Base-by-base conservation (phyloP, 441 rosid species). In the Syzygium malaccense region DNA sequence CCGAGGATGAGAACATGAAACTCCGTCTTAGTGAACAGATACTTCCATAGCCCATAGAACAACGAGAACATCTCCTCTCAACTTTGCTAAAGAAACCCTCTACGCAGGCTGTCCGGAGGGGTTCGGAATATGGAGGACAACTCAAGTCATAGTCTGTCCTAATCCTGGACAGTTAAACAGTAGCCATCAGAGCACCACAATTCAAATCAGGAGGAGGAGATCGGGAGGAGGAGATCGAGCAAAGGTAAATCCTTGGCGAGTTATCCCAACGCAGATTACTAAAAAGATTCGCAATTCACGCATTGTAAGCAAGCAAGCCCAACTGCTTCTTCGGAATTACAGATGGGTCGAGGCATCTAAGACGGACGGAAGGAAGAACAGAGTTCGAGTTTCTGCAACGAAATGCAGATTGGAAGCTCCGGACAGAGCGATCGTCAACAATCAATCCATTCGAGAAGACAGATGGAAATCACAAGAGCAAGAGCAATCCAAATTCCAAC, bases 1-100 rank as follows among this genome's bases (percentile, higher is more conserved):
- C 99, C 99, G 89, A 98, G 99, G 92, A 98, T 96, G 92, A 98
- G 99, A 19, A 98, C 97, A 92, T 94, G 99, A 89, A 96, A 96
- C 92, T 97, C 99, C 25, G 97, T 94, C 93, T 96, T 96, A 88
- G 94, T 98, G 87, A 97, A 96, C 83, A 98, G 48, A 91, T 97
- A 93, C 92, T 93, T 94, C 97, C 96, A 98, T 41, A 98, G 92
- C 89, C 99, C 99, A 93, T 96, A 95, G 92, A 98, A 96, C 86
- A 98, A 93, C 32, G 99, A 98, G 95, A 98, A 98, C 99, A 98
- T 98, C 87, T 91, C 99, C 66, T 30, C 87, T 23, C 41, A 37
- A 37, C 51, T 75, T 41, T 12, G 83, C 51, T 23, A 23, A 23
- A 5, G 41, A 75, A 75, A 37, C 83, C 83, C 51, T 37, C 23